These are phyloP conservation scores for Sporothrix euskadiensis DNA, from an alignment of 2,329 filamentous ascomycete genomes.

Conservation along the genomic window DNA sequence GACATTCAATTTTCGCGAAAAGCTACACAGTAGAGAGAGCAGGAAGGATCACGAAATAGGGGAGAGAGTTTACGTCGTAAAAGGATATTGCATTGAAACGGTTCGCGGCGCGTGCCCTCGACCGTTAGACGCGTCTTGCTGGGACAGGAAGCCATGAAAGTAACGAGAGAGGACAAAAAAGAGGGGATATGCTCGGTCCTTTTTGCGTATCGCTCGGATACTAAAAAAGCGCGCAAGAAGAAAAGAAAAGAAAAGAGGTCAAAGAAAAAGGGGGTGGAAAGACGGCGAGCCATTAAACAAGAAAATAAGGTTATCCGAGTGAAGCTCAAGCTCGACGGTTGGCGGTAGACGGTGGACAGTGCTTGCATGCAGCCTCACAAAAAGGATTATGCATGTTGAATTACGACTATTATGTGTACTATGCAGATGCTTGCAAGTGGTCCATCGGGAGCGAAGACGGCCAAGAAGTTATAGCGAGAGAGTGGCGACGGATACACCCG, in stretches of 20 bases:
- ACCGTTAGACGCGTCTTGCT: neutral
- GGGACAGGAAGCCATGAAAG: neutral
- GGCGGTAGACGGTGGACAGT: neutral
- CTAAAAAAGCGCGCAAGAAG: neutral
- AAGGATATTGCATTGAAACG: neutral
- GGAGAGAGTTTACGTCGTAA: neutral
- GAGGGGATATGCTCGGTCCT: neutral
- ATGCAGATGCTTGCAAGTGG: neutral
- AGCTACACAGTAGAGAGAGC: neutral
- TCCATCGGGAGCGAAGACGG: neutral
- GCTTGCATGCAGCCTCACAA: neutral
- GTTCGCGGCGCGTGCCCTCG: neutral
- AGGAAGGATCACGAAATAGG: neutral
- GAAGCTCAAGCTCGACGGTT: neutral
- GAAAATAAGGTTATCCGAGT: slow-evolving; percentile 11
- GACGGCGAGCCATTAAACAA: neutral
- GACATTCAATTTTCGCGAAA: slow-evolving; percentile 12
- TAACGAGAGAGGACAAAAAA: neutral
- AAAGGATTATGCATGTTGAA: neutral
- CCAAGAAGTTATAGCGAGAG: neutral
- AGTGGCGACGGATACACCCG: slow-evolving; percentile 1
- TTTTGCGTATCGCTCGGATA: neutral
- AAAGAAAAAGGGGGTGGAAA: neutral
- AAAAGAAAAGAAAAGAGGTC: too few species aligned
- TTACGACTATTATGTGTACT: neutral